Percentiles rank a stretch among this genome's conserved stretches.
Evolutionary conservation across 768 basidiomycete species (phyloP).

Genomic region (Imleria badia): DNA sequence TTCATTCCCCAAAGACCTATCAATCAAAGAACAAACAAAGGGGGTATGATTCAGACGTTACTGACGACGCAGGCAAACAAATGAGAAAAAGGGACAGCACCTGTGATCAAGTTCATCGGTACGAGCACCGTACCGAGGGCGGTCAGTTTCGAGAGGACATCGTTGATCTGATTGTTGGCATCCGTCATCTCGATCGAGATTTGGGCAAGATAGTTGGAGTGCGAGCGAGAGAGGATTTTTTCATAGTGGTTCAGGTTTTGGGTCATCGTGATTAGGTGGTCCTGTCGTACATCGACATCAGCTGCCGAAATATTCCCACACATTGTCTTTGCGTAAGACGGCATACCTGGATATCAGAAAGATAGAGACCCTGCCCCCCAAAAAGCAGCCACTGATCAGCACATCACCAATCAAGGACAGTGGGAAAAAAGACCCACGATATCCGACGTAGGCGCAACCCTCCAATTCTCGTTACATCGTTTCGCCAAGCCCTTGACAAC

Average conservation of each 20-base stretch:
- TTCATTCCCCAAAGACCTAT: constrained; percentile 97
- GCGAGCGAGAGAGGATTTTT: constrained; percentile 97
- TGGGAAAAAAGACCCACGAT: constrained; percentile 56
- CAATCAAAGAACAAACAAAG: neutral
- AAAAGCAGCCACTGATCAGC: neutral
- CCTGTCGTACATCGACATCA: constrained; percentile 39
- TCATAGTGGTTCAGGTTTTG: constrained; percentile 99
- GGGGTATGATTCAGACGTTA: neutral
- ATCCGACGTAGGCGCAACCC: constrained; percentile 95
- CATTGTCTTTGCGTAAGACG: no score
- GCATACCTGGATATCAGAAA: constrained; percentile 86
- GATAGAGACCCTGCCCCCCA: constrained; percentile 75
- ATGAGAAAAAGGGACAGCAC: constrained; percentile 35
- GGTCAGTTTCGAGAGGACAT: constrained; percentile 94
- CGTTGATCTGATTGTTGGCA: constrained; percentile 99
- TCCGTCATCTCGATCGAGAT: constrained; percentile 99
- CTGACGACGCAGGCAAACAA: no score
- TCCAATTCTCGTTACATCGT: constrained; percentile 98
- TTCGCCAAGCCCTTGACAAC: constrained; percentile 99
- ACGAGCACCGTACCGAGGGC: constrained; percentile 97
- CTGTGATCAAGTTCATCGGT: constrained; percentile 96
- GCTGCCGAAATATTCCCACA: neutral
- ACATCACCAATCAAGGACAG: neutral
- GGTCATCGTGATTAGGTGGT: constrained; percentile 99
- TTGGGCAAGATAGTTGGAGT: constrained; percentile 98